Evolutionary conservation across 306 rosid species (phyloP).

Genomic region (Ochetophila trinervis): DNA sequence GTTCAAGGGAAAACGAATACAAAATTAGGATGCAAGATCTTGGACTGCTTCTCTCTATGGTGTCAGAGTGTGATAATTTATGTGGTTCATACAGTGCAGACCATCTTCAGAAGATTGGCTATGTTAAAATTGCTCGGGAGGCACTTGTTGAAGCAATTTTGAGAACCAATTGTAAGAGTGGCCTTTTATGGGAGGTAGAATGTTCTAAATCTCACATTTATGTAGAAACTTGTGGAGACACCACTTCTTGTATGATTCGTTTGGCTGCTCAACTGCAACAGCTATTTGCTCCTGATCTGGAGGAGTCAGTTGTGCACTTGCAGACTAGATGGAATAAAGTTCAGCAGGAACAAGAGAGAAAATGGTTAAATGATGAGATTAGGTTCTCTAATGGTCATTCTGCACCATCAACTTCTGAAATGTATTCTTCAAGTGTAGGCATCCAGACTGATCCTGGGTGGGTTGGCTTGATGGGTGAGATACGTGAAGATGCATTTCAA

Average conservation of each 20-base stretch:
- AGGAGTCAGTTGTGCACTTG: conserved; percentile 87
- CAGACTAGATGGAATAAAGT: conserved; percentile 86
- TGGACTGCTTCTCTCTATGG: conserved; percentile 64
- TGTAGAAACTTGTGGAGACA: conserved; percentile 82
- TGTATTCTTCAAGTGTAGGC: conserved; percentile 29
- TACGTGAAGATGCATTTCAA: conserved; percentile 82
- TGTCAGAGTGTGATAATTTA: conserved; percentile 41
- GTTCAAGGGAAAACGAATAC: conserved; percentile 44
- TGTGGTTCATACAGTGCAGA: conserved; percentile 57
- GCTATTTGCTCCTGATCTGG: conserved; percentile 91
- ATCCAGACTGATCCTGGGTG: conserved; percentile 39
- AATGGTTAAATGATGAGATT: conserved; percentile 38
- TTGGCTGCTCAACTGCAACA: conserved; percentile 84
- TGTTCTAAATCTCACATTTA: conserved; percentile 64
- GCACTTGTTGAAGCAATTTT: conserved; percentile 72
- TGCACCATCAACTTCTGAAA: conserved; percentile 40
- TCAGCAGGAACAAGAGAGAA: conserved; percentile 66
- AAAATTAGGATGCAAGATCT: conserved; percentile 66
- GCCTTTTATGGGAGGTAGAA: conserved; percentile 83
- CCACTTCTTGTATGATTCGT: conserved; percentile 69
- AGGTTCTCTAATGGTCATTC: conserved; percentile 29
- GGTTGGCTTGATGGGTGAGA: conserved; percentile 79
- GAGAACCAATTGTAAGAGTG: conserved; percentile 68
- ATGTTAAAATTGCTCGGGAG: conserved; percentile 79
- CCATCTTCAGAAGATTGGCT: conserved; percentile 65